Evolutionary conservation across 257 asterid species (phyloP), one percentile per base, ranked within the genome.

Genomic region (Nicotiana attenuata): DNA sequence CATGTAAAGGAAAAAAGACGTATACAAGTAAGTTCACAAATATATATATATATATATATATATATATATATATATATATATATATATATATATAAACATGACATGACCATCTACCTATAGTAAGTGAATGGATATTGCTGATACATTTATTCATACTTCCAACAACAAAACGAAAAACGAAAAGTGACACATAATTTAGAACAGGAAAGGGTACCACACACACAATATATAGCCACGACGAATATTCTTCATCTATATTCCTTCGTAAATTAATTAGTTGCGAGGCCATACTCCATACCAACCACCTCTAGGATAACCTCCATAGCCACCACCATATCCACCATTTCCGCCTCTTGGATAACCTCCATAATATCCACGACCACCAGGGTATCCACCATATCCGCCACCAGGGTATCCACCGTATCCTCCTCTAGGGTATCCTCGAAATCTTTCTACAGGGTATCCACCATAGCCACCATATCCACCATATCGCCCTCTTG

Each of bases 141-240:
- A 10, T 67, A 67, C 53, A 19, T 16, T 68, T 67, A 67, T 67
- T 33, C 53, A 67, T 67, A 35, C 17, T 33, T 67, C 24, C 53
- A 33, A 33, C 76, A 4, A 67, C 8, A 33, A 9, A 67, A 67
- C 17, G 9, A 6, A 35, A 35, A 35, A 6, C 9, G 41, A 35
- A 35, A 5, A 35, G 9, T 5, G 9, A 35, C 9, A 35, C 9
- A 35, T 35, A 35, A 5, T 1, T 35, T 6, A 6, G 2, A 0
- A 35, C 0, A 1, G 0, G 1, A 6, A 0, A 0, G 1, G 2
- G 9, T 35, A 35, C 7, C 6, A 35, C 2, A 1, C 2, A 35
- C 1, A 50, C 11, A 52, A 52, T 13, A 52, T 11, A 52, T 52
- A 52, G 15, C 56, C 53, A 11, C 56, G 17, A 11, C 10, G 17